Conservation (phyloP, 208 protist genomes). For the Strigomonas galati region DNA sequence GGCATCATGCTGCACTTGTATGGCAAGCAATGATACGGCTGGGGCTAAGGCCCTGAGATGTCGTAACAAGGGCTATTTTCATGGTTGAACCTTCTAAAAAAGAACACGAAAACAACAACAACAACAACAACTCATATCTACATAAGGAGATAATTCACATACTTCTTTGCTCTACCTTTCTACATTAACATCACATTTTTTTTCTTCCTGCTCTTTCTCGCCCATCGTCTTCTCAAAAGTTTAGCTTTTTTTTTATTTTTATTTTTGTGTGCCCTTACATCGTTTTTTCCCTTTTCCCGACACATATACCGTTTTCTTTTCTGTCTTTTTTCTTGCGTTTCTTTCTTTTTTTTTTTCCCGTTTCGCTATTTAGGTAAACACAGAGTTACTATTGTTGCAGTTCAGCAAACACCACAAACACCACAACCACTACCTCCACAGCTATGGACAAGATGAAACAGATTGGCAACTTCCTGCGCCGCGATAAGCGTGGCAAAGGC, state of each 20-base stretch:
- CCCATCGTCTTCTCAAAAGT: background rate
- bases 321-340: background rate
- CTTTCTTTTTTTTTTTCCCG: background rate
- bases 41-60: background rate
- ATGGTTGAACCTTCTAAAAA: background rate
- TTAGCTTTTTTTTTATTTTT: slow-evolving; percentile 1
- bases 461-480: too few species aligned
- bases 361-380: too few species aligned
- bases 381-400: too few species aligned
- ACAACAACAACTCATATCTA: slow-evolving; percentile 7
- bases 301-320: slow-evolving; percentile 2
- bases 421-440: too few species aligned
- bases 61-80: slow-evolving; percentile 9
- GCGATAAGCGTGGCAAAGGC: too few species aligned
- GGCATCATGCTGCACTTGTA: slow-evolving; percentile 60
- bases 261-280: background rate
- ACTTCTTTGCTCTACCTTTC: background rate
- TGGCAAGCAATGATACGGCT: slow-evolving; percentile 17
- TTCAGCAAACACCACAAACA: too few species aligned
- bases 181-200: background rate
- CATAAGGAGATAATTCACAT: background rate
- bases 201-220: slow-evolving; percentile 1
- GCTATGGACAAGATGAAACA: too few species aligned
- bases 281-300: background rate
- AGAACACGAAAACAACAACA: background rate